phyloP scores from a whole-genome alignment of 2,329 filamentous ascomycete species.

The Talaromyces albobiverticillius region DNA sequence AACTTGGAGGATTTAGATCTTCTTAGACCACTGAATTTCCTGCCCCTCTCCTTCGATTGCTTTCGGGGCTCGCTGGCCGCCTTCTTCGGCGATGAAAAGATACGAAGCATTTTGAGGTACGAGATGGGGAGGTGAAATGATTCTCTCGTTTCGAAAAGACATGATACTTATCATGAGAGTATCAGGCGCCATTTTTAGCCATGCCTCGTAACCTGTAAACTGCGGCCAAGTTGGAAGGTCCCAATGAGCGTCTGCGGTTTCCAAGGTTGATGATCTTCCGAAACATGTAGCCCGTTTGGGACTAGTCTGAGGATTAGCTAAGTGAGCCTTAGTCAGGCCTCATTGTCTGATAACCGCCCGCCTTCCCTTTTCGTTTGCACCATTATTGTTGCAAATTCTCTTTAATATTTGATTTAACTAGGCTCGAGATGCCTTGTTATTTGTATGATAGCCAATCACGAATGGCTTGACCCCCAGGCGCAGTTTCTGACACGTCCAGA shows the following conservation, averaged over 20 bases:
- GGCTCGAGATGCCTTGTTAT: neutral
- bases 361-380: neutral
- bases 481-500: neutral
- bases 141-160: neutral
- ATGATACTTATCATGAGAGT: neutral
- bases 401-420: neutral
- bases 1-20: slow-evolving; percentile 19
- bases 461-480: neutral
- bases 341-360: neutral
- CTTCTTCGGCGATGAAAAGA: slow-evolving; percentile 27
- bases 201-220: too few relatives aligned
- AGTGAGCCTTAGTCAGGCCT: too few relatives aligned
- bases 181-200: slow-evolving; percentile 2
- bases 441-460: neutral
- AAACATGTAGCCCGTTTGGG: slow-evolving; percentile 4
- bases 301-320: neutral
- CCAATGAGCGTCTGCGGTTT: too few relatives aligned
- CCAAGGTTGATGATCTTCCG: neutral
- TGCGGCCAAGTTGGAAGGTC: too few relatives aligned
- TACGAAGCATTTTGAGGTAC: slow-evolving; percentile 33
- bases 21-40: slow-evolving; percentile 27
- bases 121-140: slow-evolving; percentile 20
- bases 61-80: slow-evolving; percentile 33
- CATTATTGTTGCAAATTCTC: neutral
- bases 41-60: slow-evolving; percentile 28